Percentiles rank a stretch among this genome's conserved stretches.
These are phyloP conservation scores for Cutaneotrichosporon curvatum DNA, from an alignment of 1,284 basidiomycete species.

Conservation along the genomic window DNA sequence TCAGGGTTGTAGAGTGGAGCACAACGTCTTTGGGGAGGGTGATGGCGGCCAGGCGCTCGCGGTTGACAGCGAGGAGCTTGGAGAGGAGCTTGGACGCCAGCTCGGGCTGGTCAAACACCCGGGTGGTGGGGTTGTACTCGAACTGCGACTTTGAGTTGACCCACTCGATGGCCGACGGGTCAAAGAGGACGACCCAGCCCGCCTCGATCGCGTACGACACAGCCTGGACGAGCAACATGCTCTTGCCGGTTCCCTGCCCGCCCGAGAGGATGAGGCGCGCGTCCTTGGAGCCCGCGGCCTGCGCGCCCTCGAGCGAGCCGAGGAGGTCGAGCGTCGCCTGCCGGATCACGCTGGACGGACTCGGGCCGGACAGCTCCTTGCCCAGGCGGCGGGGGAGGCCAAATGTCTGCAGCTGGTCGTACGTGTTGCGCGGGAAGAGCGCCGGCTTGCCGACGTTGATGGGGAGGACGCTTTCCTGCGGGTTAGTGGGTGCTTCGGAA, in stretches of 20 bases:
- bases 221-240: slow-evolving; percentile 69
- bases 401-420: slow-evolving; percentile 29
- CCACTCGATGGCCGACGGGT: slow-evolving; percentile 66
- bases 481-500: background rate
- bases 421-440: slow-evolving; percentile 25
- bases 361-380: slow-evolving; percentile 27
- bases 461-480: slow-evolving; percentile 23
- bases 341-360: slow-evolving; percentile 39
- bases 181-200: slow-evolving; percentile 79
- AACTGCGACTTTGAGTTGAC: slow-evolving; percentile 73
- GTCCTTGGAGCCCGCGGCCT: slow-evolving; percentile 11
- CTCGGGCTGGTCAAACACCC: slow-evolving; percentile 70
- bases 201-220: slow-evolving; percentile 64
- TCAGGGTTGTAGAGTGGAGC: slow-evolving; percentile 42
- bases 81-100: slow-evolving; percentile 40
- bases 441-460: slow-evolving; percentile 31
- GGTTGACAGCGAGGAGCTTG: slow-evolving; percentile 42
- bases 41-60: slow-evolving; percentile 28
- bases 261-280: slow-evolving; percentile 48
- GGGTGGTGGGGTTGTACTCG: slow-evolving; percentile 65
- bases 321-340: slow-evolving; percentile 36
- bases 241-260: slow-evolving; percentile 74
- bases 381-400: slow-evolving; percentile 36
- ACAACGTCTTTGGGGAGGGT: slow-evolving; percentile 21
- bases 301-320: slow-evolving; percentile 23